These are phyloP conservation scores for Mitragyna speciosa DNA, from an alignment of 257 asterid species.

Conservation along the genomic window DNA sequence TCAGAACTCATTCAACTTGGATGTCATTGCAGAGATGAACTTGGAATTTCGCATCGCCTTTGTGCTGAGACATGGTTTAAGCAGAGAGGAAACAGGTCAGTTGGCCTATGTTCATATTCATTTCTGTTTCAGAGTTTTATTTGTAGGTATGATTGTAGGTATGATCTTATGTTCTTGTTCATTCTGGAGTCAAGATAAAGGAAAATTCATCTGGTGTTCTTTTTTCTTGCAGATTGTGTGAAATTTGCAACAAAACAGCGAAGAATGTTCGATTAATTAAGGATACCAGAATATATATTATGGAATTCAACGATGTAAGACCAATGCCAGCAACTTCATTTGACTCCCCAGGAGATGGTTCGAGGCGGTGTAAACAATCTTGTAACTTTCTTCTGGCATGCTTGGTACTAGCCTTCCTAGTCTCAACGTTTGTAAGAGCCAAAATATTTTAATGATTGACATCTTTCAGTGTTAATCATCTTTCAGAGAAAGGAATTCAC, in stretches of 20 bases:
- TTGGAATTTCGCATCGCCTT: conserved; percentile 39
- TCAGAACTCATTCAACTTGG: conserved; percentile 43
- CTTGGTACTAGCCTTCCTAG: conserved; percentile 35
- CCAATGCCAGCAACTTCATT: conserved; percentile 20
- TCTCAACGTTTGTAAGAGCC: conserved; percentile 45
- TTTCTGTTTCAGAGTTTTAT: too few species aligned
- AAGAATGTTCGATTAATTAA: conserved; percentile 28
- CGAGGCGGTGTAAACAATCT: conserved; percentile 30
- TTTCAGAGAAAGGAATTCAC: background rate
- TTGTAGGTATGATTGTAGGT: background rate
- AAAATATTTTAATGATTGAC: conserved; percentile 5
- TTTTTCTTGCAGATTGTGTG: conserved; percentile 39
- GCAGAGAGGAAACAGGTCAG: conserved; percentile 48
- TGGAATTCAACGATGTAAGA: conserved; percentile 42
- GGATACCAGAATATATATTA: conserved; percentile 23
- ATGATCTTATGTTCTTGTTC: background rate
- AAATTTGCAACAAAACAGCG: conserved; percentile 49
- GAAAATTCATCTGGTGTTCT: background rate
- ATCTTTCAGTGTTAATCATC: background rate
- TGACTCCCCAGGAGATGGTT: conserved; percentile 17
- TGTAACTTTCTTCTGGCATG: conserved; percentile 44
- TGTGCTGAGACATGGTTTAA: conserved; percentile 60
- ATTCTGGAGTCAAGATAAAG: too few species aligned
- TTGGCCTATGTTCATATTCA: too few species aligned
- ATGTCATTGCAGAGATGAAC: conserved; percentile 50